A percentile compares a stretch with the other conserved stretches of the same genome.
These are phyloP conservation scores for Hanseniaspora singularis DNA, from an alignment of 805 yeast genomes.

Conservation along the genomic window DNA sequence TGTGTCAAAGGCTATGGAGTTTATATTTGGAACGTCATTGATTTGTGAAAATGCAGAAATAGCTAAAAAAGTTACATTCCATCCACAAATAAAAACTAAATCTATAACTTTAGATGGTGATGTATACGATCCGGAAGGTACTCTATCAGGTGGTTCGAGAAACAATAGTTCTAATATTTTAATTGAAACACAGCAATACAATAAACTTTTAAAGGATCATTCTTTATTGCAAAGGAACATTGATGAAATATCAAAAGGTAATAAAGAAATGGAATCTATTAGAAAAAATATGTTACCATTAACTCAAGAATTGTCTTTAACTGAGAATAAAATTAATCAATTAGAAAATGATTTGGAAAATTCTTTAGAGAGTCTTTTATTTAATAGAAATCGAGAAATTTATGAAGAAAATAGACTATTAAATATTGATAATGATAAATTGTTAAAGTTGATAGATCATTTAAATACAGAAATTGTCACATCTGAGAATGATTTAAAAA, in stretches of 20 bases:
- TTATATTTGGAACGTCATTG: conserved; percentile 80
- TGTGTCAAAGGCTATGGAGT: conserved; percentile 73
- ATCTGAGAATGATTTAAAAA: conserved; percentile 68
- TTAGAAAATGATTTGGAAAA: conserved; percentile 44
- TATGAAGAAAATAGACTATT: conserved; percentile 37
- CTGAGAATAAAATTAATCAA: conserved; percentile 46
- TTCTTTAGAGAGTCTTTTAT: conserved; percentile 45
- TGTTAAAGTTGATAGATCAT: conserved; percentile 26
- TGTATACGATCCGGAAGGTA: conserved; percentile 90
- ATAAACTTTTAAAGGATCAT: conserved; percentile 33
- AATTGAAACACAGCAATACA: conserved; percentile 53
- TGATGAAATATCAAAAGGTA: conserved; percentile 34
- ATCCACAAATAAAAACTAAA: conserved; percentile 65
- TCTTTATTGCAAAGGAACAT: conserved; percentile 33
- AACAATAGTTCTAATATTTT: conserved; percentile 43
- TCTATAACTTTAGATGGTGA: conserved; percentile 90
- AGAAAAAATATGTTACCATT: conserved; percentile 41
- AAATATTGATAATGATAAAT: conserved; percentile 30
- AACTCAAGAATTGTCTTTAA: conserved; percentile 47
- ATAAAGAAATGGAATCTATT: conserved; percentile 34
- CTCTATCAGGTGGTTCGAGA: conserved; percentile 89
- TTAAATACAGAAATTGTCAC: conserved; percentile 36
- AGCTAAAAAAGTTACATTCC: conserved; percentile 79
- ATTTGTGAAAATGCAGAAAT: conserved; percentile 79
- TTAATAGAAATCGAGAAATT: conserved; percentile 39